phyloP scores from a whole-genome alignment of 176 grass and related monocot species.

The Ampelocalamus luodianensis region DNA sequence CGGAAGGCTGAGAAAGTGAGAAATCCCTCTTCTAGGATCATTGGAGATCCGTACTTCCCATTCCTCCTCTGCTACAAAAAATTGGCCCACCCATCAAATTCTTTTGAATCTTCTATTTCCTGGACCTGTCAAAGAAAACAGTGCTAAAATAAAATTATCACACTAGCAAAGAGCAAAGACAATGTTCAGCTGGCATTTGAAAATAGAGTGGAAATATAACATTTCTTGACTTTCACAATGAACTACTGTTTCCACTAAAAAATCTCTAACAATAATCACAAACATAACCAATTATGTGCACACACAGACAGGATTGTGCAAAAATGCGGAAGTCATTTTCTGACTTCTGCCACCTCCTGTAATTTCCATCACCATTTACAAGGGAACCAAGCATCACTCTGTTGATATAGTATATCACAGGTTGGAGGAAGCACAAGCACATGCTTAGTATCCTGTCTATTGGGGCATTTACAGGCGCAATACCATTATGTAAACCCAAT shows the following conservation, averaged over 20 bases:
- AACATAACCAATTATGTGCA: slow-evolving; percentile 25
- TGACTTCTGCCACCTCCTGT: background rate
- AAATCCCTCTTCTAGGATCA: background rate
- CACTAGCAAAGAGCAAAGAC: background rate
- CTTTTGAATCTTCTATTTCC: slow-evolving; percentile 22
- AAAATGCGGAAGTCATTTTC: background rate
- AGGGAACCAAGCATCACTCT: background rate
- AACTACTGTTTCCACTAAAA: slow-evolving; percentile 8
- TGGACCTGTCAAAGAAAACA: slow-evolving; percentile 25
- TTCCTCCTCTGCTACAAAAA: slow-evolving; percentile 19
- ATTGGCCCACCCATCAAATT: background rate
- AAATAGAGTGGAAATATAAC: slow-evolving; percentile 3
- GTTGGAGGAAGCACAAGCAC: background rate
- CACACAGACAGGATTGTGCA: background rate
- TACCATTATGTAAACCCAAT: slow-evolving; percentile 1
- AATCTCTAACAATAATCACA: slow-evolving; percentile 29
- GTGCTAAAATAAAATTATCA: background rate
- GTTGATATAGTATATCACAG: background rate
- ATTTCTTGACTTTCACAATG: slow-evolving; percentile 32
- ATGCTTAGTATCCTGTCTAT: background rate
- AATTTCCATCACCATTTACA: background rate
- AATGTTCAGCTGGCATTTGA: background rate
- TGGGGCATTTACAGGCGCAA: slow-evolving; percentile 28
- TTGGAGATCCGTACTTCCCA: background rate
- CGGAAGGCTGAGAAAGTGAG: background rate